Conservation (phyloP, 1,284 basidiomycete genomes). For the Ustilago shanxiensis region DNA sequence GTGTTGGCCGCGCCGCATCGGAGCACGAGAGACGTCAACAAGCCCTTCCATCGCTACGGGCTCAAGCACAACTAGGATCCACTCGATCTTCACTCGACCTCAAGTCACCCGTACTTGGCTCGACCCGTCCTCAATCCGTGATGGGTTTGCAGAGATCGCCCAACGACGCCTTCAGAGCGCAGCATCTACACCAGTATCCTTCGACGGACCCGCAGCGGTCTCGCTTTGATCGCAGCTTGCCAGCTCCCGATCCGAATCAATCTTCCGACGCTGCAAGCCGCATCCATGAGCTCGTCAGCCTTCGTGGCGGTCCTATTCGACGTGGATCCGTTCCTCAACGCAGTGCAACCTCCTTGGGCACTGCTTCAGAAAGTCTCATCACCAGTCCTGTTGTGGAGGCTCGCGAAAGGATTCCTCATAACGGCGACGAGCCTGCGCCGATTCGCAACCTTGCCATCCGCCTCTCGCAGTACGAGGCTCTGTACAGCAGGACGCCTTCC, state of each 20-base stretch:
- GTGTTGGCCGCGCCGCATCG: conserved; percentile 12
- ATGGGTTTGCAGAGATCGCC: conserved; percentile 38
- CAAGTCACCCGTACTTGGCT: conserved; percentile 24
- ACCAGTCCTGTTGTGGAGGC: conserved; percentile 1
- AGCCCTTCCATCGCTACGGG: conserved; percentile 13
- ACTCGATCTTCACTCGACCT: conserved; percentile 34
- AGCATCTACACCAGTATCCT: conserved; percentile 29
- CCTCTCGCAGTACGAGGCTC: conserved; percentile 38
- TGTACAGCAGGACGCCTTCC: conserved; percentile 40
- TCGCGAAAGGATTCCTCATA: not conserved
- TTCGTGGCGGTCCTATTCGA: conserved; percentile 18
- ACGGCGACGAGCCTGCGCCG: conserved; percentile 41
- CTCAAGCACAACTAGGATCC: conserved; percentile 13
- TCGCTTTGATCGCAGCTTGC: conserved; percentile 29
- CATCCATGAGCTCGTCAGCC: conserved; percentile 38
- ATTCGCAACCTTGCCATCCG: conserved; percentile 49
- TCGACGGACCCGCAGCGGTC: conserved; percentile 41
- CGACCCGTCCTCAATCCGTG: conserved; percentile 37
- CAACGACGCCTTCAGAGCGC: conserved; percentile 14
- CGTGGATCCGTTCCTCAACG: conserved; percentile 17
- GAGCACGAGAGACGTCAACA: conserved; percentile 19
- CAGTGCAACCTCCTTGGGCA: conserved; percentile 39
- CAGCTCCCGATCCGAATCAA: conserved; percentile 15
- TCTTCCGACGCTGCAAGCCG: conserved; percentile 37
- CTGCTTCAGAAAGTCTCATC: conserved; percentile 10